Evolutionary conservation across 768 basidiomycete genomes (phyloP), one percentile per base, ranked within the genome.

Genomic region (Auricularia auricula-judae): DNA sequence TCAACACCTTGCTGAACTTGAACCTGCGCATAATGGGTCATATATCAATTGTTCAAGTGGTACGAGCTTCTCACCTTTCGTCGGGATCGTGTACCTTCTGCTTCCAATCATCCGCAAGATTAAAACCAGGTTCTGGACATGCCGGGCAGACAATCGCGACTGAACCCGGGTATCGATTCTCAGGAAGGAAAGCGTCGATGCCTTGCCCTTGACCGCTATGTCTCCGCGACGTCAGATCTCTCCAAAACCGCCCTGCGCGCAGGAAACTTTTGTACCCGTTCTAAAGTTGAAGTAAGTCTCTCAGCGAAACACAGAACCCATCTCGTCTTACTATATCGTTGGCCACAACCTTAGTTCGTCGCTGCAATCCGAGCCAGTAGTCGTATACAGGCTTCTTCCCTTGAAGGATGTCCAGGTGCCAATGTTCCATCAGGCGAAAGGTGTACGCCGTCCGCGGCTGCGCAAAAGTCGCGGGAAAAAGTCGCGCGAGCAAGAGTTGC

Each of bases 81-180:
- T 16, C 18, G 21, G 7, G 47, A 18, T 51, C 47, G 4, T 51
- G 10, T 4, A 51, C 14, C 10, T 18, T 10, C 47, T 36, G 14
- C 18, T 43, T 14, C 60, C 64, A 62, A 23, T 44, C 39, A 4
- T 62, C 60, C 11, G 59, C 14, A 4, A 64, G 54, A 34, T 58
- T 70, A 56, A 36, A 62, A 12, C 14, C 62, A 23, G 61, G 65
- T 59, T 33, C 64, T 63, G 11, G 35, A 36, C 8, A 68, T 12
- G 51, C 65, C 63, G 64, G 66, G 68, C 7, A 67, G 53, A 18
- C 60, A 44, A 33, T 43, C 61, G 23, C 61, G 65, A 12, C 67
- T 62, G 34, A 61, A 16, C 18, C 64, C 11, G 47, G 47, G 47
- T 51, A 51, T 21, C 47, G 10, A 3, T 51, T 51, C 47, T 8